Conservation (phyloP, 176 grass and related monocot genomes). For the Oropetium thomaeum region DNA sequence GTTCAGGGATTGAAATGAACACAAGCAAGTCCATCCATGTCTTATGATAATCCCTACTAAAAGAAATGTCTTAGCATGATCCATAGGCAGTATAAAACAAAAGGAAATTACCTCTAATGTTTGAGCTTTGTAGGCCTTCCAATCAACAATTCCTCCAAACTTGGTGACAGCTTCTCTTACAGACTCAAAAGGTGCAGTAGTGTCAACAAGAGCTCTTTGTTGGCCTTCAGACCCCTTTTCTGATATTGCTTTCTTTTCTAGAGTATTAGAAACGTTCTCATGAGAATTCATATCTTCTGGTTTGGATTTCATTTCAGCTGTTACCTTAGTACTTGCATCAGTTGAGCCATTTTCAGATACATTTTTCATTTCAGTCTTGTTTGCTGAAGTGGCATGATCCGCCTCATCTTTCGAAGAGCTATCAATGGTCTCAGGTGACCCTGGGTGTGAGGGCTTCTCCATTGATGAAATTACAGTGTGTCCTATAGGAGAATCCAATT, state of each 20-base stretch:
- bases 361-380: slow-evolving; percentile 8
- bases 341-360: slow-evolving; percentile 33
- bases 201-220: slow-evolving; percentile 63
- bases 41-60: too few species aligned
- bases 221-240: slow-evolving; percentile 33
- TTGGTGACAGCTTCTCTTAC: slow-evolving; percentile 84
- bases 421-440: background rate
- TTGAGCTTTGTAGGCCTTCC: slow-evolving; percentile 76
- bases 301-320: slow-evolving; percentile 31
- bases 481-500: background rate
- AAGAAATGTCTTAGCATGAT: too few species aligned
- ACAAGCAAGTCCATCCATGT: background rate
- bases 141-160: slow-evolving; percentile 93
- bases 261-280: background rate
- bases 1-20: slow-evolving; percentile 9
- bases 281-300: slow-evolving; percentile 20
- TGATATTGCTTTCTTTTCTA: slow-evolving; percentile 42
- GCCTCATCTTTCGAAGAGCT: slow-evolving; percentile 6
- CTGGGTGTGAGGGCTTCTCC: background rate
- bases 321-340: background rate
- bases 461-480: slow-evolving; percentile 7
- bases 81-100: slow-evolving; percentile 14
- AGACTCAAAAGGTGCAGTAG: slow-evolving; percentile 84
- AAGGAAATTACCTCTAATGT: slow-evolving; percentile 61
- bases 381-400: slow-evolving; percentile 14